Evolutionary conservation across 345 rosid species (phyloP).

Genomic region (Eucalyptus cloeziana): DNA sequence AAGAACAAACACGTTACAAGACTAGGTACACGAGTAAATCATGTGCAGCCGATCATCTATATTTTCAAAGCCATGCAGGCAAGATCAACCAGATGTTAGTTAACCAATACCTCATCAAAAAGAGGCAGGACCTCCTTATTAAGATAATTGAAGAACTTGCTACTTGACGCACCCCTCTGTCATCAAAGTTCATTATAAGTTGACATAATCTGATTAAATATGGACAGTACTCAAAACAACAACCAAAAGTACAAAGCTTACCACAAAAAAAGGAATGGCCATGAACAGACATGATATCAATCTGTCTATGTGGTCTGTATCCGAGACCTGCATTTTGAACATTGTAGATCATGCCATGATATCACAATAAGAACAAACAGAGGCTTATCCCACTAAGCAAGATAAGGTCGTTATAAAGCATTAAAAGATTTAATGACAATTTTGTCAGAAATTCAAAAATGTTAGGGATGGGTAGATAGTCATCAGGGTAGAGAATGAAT

Average conservation of each 20-base stretch:
- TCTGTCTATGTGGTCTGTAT: slow-evolving; percentile 89
- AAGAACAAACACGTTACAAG: not conserved
- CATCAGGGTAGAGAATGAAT: not conserved
- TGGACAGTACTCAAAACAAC: not conserved
- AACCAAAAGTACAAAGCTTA: slow-evolving; percentile 8
- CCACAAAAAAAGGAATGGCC: slow-evolving; percentile 95
- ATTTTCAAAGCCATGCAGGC: not conserved
- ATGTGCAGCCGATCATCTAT: not conserved
- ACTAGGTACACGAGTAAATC: not conserved
- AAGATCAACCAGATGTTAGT: not conserved
- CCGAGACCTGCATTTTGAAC: slow-evolving; percentile 56
- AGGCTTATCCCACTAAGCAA: not conserved
- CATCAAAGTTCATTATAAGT: not conserved
- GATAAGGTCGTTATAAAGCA: not conserved
- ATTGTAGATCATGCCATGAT: not conserved
- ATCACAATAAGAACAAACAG: not conserved
- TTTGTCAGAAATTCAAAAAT: not conserved
- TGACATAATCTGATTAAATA: not conserved
- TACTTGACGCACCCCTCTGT: slow-evolving; percentile 90
- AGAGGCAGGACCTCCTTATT: slow-evolving; percentile 86
- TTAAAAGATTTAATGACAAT: not conserved
- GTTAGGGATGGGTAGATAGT: not conserved
- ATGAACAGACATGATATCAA: slow-evolving; percentile 87
- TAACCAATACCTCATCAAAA: slow-evolving; percentile 66
- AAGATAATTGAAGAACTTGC: slow-evolving; percentile 81